Base-by-base conservation (phyloP, 306 rosid species). In the Cicer judaicum region DNA sequence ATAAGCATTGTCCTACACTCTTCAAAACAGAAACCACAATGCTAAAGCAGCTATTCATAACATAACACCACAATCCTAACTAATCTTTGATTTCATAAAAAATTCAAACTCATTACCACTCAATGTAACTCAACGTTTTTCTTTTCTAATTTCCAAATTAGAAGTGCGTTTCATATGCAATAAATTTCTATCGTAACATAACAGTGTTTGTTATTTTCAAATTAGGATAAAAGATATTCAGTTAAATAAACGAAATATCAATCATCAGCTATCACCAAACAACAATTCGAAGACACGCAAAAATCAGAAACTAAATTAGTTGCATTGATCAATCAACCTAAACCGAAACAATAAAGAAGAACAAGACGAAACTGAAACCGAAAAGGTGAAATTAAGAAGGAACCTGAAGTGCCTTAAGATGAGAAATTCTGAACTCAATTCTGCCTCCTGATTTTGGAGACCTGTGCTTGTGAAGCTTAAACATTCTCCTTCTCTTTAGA, bases 401-500 rank as follows among this genome's bases (percentile, higher is more conserved):
- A 54, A 86, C 93, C 91, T 89, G 86, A 10, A 83, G 79, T 0
- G 88, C 88, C 36, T 89, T 78, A 44, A 89, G 84, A 68, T 87
- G 68, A n/a, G 93, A 87, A 76, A 89, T 77, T 65, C 80, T 86
- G 85, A 86, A 86, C 59, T 88, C 88, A n/a, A 82, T 46, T 79
- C 57, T 74, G 2, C 83, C 85, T n/a, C 70, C 88, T 10, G 97
- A 88, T 81, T 88, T 91, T 12, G 82, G 39, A 7, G 75, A 64
- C 82, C 82, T 83, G 72, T 79, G 78, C 85, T 84, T 94, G 57
- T 90, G 94, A 63, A 94, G 19, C 87, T 91, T 85, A 70, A 94
- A 90, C 98, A 94, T 94, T 74, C 62, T 67, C 48, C 13, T 43
- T 63, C 74, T 52, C 60, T 64, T 76, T 70, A 46, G 13, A 62